Conservation (phyloP, 2,329 filamentous ascomycete species). For the Hawksworthiomyces lignivorus region DNA sequence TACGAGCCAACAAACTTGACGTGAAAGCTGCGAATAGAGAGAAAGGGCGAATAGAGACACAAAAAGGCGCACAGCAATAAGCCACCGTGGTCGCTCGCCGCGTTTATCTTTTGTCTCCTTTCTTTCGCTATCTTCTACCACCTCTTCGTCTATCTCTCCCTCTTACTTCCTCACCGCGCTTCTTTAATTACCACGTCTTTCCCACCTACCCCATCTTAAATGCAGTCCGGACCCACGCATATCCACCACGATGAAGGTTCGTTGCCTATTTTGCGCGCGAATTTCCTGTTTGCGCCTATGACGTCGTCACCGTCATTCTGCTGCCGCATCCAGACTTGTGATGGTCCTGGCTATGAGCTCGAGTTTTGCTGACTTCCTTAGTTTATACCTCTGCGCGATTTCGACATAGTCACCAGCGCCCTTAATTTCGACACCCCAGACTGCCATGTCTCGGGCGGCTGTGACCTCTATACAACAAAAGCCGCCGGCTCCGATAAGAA, state of each 20-base stretch:
- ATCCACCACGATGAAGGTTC: conserved; percentile 12
- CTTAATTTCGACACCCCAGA: conserved; percentile 95
- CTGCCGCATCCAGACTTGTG: not conserved
- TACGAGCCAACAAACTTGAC: no score
- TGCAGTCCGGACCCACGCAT: conserved; percentile 6
- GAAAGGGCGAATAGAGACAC: no score
- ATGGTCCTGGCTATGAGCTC: not conserved
- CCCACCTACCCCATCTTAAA: not conserved
- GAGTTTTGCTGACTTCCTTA: conserved; percentile 27
- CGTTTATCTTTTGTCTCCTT: no score
- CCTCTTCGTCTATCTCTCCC: not conserved
- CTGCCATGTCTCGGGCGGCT: conserved; percentile 84
- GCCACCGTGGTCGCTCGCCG: no score
- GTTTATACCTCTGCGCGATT: conserved; percentile 87
- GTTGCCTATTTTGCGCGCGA: not conserved
- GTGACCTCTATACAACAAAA: conserved; percentile 96
- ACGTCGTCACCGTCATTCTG: conserved; percentile 1
- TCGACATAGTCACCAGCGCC: conserved; percentile 84
- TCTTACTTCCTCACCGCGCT: not conserved
- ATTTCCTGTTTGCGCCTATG: conserved; percentile 4
- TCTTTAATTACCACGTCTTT: not conserved
- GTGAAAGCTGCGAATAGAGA: no score
- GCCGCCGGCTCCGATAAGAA: conserved; percentile 94
- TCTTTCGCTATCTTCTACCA: no score
- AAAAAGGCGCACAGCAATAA: no score